Evolutionary conservation across 345 rosid genomes (phyloP).

Genomic region (Eucalyptus cloeziana): DNA sequence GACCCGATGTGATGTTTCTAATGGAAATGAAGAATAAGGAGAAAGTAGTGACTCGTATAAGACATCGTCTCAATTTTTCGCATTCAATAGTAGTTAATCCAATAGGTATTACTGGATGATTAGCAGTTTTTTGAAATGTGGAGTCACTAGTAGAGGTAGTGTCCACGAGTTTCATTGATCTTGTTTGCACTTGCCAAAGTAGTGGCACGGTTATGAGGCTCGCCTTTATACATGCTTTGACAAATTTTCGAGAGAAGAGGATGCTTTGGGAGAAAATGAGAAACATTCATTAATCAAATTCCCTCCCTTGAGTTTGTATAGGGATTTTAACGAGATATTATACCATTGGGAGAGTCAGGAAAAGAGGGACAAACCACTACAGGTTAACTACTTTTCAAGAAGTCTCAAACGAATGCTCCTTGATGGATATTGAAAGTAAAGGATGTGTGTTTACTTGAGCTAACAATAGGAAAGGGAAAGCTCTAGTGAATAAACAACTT

Average conservation of each 20-base stretch:
- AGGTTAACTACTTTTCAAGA: fast-evolving
- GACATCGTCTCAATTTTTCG: not conserved
- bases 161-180: not conserved
- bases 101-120: fast-evolving
- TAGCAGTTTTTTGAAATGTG: no score
- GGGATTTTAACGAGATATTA: no score
- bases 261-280: no score
- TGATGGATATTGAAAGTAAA: not conserved
- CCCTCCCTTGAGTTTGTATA: not conserved
- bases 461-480: no score
- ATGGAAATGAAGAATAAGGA: not conserved
- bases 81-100: not conserved
- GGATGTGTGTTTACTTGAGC: not conserved
- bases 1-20: not conserved
- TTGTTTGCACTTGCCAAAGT: not conserved
- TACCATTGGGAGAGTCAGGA: not conserved
- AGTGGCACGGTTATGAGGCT: no score
- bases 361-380: fast-evolving
- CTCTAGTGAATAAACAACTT: no score
- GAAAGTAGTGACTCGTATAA: not conserved
- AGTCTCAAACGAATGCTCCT: not conserved
- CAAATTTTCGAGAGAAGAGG: no score
- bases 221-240: no score
- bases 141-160: not conserved
- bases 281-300: no score